Base-by-base conservation (phyloP, 1,139 yeast species). In the Debaryomyces sp. region DNA sequence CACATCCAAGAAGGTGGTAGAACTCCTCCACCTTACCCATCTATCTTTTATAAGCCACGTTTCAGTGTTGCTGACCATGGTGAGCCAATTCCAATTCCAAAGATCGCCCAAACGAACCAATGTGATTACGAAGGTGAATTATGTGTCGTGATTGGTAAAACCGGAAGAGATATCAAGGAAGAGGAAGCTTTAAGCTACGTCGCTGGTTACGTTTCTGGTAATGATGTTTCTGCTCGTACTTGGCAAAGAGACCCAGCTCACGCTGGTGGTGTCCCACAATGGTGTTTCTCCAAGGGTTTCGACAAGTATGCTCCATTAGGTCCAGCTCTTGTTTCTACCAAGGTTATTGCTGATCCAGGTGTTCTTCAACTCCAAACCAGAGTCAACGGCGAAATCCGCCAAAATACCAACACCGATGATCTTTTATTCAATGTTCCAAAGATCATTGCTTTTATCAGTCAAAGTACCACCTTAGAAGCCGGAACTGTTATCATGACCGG, bases 231-330 rank as follows among this genome's bases (percentile, higher is more conserved):
- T 8, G 27, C 27, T 24, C 27, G 27, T 24, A 24, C 27, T 9
- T 24, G 27, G 27, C 27, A 24, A 24, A 24, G 27, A 24, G 27
- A 24, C 12, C 27, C 27, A 24, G 27, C 27, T 24, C 10, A 35
- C 21, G 57, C 58, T n/a, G 58, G 58, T 43, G 80, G 81, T 32
- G 80, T 80, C 2, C 72, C 81, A 29, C 85, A 80, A 56, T 80
- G 81, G 74, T 63, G 72, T 35, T 59, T 74, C 37, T 80, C 81
- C 4, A 80, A 80, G 62, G 73, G 75, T 73, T 79, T 75, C 54
- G 85, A 80, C 51, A 76, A 77, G n/a, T 78, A 75, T 69, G 81
- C 81, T 6, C 83, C 83, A 22, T 61, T 77, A 44, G 83, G 83
- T 4, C 83, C 83, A 7, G 78, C 77, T n/a, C 66, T 81, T 49